phyloP scores from a whole-genome alignment of 2,329 filamentous ascomycete genomes.

The Penicillium sp. region DNA sequence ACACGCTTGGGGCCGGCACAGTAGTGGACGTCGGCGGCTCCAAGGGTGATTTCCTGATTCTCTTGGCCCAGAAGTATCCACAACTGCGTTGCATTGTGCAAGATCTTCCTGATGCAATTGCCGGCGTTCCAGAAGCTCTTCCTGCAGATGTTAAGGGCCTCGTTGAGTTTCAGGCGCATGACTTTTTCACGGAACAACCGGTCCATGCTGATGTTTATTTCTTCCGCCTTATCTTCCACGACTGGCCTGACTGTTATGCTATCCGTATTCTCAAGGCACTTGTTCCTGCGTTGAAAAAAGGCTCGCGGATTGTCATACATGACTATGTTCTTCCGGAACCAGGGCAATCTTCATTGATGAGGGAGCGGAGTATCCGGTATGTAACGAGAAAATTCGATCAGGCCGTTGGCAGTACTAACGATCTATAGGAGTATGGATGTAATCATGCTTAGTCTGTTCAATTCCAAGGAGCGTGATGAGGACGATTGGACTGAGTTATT shows the following conservation, averaged over 20 bases:
- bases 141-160: neutral
- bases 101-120: conserved; percentile 35
- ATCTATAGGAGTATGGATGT: too few relatives aligned
- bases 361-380: too few relatives aligned
- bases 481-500: too few relatives aligned
- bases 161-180: conserved; percentile 1
- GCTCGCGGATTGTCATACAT: too few relatives aligned
- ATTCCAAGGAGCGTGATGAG: too few relatives aligned
- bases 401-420: too few relatives aligned
- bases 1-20: neutral
- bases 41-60: conserved; percentile 54
- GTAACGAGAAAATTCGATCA: too few relatives aligned
- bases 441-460: too few relatives aligned
- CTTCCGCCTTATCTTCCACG: conserved; percentile 37
- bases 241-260: conserved; percentile 36
- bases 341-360: too few relatives aligned
- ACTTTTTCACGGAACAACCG: conserved; percentile 24
- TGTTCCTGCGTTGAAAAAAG: conserved; percentile 17
- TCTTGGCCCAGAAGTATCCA: conserved; percentile 49
- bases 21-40: conserved; percentile 44
- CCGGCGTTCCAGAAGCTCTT: neutral
- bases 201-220: conserved; percentile 29
- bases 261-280: conserved; percentile 31
- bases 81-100: conserved; percentile 54
- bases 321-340: too few relatives aligned